Conservation (phyloP, 371 early-diverging fungal genomes). For the Circinella umbellata region DNA sequence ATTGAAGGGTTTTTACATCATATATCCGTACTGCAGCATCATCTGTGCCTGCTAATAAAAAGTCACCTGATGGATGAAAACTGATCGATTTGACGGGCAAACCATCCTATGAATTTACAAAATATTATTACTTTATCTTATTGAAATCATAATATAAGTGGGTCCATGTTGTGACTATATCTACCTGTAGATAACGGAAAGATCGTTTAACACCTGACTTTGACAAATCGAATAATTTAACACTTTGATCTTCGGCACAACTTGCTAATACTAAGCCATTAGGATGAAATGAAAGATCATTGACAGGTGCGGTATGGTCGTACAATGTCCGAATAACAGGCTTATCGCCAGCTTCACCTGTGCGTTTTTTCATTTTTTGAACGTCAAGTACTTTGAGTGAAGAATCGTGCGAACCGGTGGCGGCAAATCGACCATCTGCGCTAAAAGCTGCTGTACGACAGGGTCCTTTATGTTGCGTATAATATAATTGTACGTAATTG, state of each 20-base stretch:
- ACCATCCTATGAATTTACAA: constrained; percentile 53
- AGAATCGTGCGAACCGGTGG: constrained; percentile 90
- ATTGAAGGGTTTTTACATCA: constrained; percentile 83
- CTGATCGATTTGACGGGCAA: constrained; percentile 73
- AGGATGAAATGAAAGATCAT: constrained; percentile 91
- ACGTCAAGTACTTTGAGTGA: constrained; percentile 92
- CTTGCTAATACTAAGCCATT: constrained; percentile 89
- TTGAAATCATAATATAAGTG: too few species aligned
- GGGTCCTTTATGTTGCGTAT: constrained; percentile 62
- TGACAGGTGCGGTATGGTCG: constrained; percentile 83
- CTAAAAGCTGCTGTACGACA: constrained; percentile 56
- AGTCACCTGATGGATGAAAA: constrained; percentile 91
- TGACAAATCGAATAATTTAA: constrained; percentile 90
- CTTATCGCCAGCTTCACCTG: constrained; percentile 69
- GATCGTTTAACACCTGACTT: constrained; percentile 80
- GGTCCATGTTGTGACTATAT: too few species aligned
- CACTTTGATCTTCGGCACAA: constrained; percentile 82
- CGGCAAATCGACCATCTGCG: constrained; percentile 75
- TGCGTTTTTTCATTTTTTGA: constrained; percentile 68
- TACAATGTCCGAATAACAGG: constrained; percentile 89
- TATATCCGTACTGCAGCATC: constrained; percentile 81
- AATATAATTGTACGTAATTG: constrained; percentile 55
- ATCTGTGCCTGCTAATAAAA: constrained; percentile 72
- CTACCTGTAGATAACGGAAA: constrained; percentile 84
- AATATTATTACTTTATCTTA: too few species aligned